Base-by-base conservation (phyloP, 164 flowering plant species). In the Aristolochia fimbriata region DNA sequence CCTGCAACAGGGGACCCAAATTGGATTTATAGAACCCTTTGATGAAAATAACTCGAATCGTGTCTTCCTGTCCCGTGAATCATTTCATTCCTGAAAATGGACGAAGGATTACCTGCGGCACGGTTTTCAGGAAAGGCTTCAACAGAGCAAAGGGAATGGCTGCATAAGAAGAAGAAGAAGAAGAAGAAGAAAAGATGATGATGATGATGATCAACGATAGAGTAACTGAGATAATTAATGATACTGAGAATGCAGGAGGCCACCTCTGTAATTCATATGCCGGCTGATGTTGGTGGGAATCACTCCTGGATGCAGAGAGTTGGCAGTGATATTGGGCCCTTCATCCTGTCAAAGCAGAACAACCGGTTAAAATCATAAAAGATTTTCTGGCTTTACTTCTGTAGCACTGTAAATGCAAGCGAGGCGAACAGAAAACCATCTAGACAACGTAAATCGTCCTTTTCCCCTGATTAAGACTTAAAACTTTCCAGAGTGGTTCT, bases 271-370 rank as follows among this genome's bases (percentile, higher is more conserved):
- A 22, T 41, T n/a, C 46, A 20, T 7, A 27, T 51, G 21, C n/a
- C 65, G 71, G 10, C 27, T 22, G 47, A 72, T 46, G 30, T 68
- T 68, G 24, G 75, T 72, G 20, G 57, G 56, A 48, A 72, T 64
- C 6, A 72, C 1, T 27, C 72, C 72, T 4, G 72, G 75, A 49
- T 68, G 75, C 10, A 72, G 57, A 63, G 69, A 72, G 25, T 72
- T 72, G 57, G 66, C 72, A 1, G 69, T 72, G 21, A 72, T 68
- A 14, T 65, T 68, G 17, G 50, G 55, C 33, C 65, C 71, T 51
- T 68, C 72, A 47, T 61, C 75, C 75, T 71, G 49, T 10, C 15
- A 16, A 51, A n/a, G 43, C 4, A 15, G 15, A 54, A 31, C 49
- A 2, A 37, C 15, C 4, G 15, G 47, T 30, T 20, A 17, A 37